These are phyloP conservation scores for Arthrobotrys sinensis DNA, from an alignment of 2,329 filamentous ascomycete genomes.

Conservation along the genomic window DNA sequence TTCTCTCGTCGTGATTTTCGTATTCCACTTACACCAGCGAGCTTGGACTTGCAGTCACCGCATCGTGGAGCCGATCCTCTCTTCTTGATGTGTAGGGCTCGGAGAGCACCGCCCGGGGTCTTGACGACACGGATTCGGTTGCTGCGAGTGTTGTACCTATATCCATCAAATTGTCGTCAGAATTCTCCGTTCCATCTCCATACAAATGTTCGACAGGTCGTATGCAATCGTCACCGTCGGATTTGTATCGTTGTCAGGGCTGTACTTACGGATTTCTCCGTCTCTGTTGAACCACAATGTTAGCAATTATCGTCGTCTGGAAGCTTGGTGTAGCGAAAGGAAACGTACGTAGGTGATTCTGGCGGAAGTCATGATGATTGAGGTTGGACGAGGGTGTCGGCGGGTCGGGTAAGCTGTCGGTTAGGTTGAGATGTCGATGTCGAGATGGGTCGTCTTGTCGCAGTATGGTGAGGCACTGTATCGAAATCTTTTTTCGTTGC, in stretches of 20 bases:
- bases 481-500: slow-evolving; percentile 61
- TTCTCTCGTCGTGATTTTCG: neutral
- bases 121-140: slow-evolving; percentile 97
- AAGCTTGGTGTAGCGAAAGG: neutral
- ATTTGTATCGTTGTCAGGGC: slow-evolving; percentile 26
- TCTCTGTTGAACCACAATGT: slow-evolving; percentile 68
- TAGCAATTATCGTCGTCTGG: slow-evolving; percentile 65
- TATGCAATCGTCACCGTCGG: slow-evolving; percentile 13
- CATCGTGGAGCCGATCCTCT: slow-evolving; percentile 98
- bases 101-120: slow-evolving; percentile 95
- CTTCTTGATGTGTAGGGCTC: slow-evolving; percentile 99
- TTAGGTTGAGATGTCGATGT: slow-evolving; percentile 54
- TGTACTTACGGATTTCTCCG: slow-evolving; percentile 71
- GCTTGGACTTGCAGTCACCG: slow-evolving; percentile 98
- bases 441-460: slow-evolving; percentile 58
- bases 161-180: slow-evolving; percentile 43
- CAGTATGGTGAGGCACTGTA: slow-evolving; percentile 27
- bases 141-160: slow-evolving; percentile 96
- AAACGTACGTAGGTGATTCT: slow-evolving; percentile 74
- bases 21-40: slow-evolving; percentile 87
- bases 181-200: slow-evolving; percentile 55
- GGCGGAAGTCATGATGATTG: slow-evolving; percentile 71
- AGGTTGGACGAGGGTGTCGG: slow-evolving; percentile 63
- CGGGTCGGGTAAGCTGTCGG: slow-evolving; percentile 39
- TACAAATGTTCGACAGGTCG: slow-evolving; percentile 1